Base-by-base conservation (phyloP, 352 stramenopile species). In the Plasmopara viticola region DNA sequence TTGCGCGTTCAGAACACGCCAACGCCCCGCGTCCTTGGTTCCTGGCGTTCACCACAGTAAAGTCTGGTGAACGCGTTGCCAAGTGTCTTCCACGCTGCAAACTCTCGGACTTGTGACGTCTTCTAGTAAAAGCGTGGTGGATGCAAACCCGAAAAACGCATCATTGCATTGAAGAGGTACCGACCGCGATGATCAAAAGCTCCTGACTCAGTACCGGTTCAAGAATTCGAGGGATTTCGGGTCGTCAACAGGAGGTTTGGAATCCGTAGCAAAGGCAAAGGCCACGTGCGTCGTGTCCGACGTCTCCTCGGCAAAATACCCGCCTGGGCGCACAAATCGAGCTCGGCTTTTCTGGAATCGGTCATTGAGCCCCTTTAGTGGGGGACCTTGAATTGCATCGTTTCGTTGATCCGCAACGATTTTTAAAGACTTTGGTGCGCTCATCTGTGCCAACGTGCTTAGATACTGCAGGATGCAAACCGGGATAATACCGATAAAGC, bases 131-230 rank as follows among this genome's bases (percentile, higher is more conserved):
- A 72, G 38, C 0, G 45, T 47, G 2, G 54, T 38, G 0, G 63
- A 61, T 4, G 63, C 35, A 9, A 60, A 51, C 0, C 63, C 54
- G 17, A 66, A 69, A 37, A 69, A 72, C 0, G 60, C 60, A 10
- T 69, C 56, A 30, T 66, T 55, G 9, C 64, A 0, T 60, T 1
- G 29, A 60, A 72, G 13, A 72, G n/a, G 37, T 72, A 72, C 28
- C 56, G 55, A 2, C 56, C 64, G 28, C 44, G 38, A 25, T 72
- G 34, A 66, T 20, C 6, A 60, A 48, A 2, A 72, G 44, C 12
- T 69, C 64, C 3, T 62, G 46, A 6, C 18, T 39, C 20, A 51
- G 53, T 49, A 70, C 64, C 5, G 64, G 60, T 18, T 62, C 57
- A 9, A 72, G 45, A 5, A 46, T 39, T 8, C 9, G 7, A 72